Evolutionary conservation across 805 yeast species (phyloP), one percentile per base, ranked within the genome.

Genomic region (Yarrowia sp.): DNA sequence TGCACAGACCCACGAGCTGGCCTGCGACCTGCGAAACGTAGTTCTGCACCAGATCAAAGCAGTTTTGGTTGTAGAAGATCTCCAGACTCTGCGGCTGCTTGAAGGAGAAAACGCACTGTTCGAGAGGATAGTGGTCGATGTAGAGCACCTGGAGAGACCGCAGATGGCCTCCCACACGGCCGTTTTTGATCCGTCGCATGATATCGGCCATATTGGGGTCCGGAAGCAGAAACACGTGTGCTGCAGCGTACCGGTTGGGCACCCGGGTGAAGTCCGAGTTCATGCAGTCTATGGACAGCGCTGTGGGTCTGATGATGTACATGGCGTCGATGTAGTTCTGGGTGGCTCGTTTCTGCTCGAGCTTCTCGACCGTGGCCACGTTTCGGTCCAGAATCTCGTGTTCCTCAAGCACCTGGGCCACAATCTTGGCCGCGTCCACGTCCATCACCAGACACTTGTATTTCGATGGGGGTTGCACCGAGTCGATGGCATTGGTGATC

Each of bases 141-240:
- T 83, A 81, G 15, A 84, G 80, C 53, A 79, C 83, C 16, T 78
- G 75, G 32, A 84, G 72, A 5, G 79, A 50, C 36, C 73, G 65
- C 8, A 80, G 48, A 45, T 68, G 73, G 32, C 74, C 71, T 10
- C 76, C 74, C 5, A 72, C 74, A 8, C 74, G 65, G 5, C 77
- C 72, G 65, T 72, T 74, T 68, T 71, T 69, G 68, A 76, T 69
- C 69, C 53, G 70, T 1, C 76, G 71, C 67, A 70, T 72, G 70
- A 70, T 70, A 41, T 71, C 65, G 11, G 67, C 52, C 67, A 45
- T 68, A 11, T 56, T 40, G 41, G 66, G 59, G 64, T 69, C 64
- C 0, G 97, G 93, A 12, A 90, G 78, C 73, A 94, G 87, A 70
- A 90, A 83, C 7, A 91, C 83, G 76, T 90, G 88, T 0, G 93